Evolutionary conservation across 225 moss, liverwort and hornwort genomes (phyloP), one percentile per base, ranked within the genome.

Genomic region (Bryoerythrophyllum caledonicum): DNA sequence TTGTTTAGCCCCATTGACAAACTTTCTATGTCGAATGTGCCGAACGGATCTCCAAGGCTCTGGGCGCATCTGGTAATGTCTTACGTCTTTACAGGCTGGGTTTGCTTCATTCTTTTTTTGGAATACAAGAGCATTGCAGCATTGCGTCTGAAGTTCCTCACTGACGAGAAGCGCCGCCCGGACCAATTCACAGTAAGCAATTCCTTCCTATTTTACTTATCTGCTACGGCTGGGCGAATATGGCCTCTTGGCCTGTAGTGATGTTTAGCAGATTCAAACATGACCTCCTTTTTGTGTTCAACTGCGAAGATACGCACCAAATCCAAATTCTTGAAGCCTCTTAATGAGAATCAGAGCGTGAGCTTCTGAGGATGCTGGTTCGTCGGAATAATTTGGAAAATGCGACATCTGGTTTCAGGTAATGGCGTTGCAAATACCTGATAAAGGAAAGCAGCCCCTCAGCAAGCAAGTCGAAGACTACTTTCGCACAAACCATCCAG

Each of bases 41-140:
- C 82, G 53, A 79, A 86, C 30, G 63, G 55, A 32, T 97, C 94
- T 74, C 44, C 80, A 70, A 94, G 97, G 78, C 86, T 97, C 48
- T 97, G 97, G 94, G 94, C 91, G 67, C 97, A 94, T 90, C 57
- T 97, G 71, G 68, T 83, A 30, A 91, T 92, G 84, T 73, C 94
- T 4, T 97, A 94, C 65, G 74, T 93, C 15, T 97, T 92, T 74
- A 94, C 94, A 11, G 85, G 61, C 7, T 97, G 97, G 97, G 88
- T 86, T 61, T 91, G 90, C 73, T 93, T 70, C 73, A 84, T 89
- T 46, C 76, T 93, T 10, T 93, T 84, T 30, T 74, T 73, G 71
- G 82, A 90, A 62, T 97, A 97, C 86, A 83, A 79, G 71, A 76
- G 75, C 28, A 70, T 97, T 60, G 85, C 83, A 70, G 76, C 77